These are phyloP conservation scores for Aspergillus sojae DNA, from an alignment of 2,329 filamentous ascomycete species.

Conservation along the genomic window DNA sequence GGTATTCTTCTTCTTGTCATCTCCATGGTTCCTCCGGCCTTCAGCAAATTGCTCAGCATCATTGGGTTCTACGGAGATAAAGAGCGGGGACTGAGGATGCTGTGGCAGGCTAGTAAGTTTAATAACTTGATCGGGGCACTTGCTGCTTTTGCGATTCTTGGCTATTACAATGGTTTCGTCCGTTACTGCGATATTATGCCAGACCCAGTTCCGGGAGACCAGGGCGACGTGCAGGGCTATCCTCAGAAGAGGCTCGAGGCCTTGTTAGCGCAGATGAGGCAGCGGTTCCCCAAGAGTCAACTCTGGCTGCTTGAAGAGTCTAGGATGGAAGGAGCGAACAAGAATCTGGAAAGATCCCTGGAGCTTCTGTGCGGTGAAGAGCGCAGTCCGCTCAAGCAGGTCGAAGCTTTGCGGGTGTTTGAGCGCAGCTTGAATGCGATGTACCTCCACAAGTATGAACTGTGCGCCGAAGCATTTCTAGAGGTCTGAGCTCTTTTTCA, in stretches of 20 bases:
- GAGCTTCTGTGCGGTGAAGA: slow-evolving; percentile 62
- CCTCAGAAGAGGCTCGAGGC: slow-evolving; percentile 68
- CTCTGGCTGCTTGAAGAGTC: slow-evolving; percentile 91
- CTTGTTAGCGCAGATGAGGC: slow-evolving; percentile 73
- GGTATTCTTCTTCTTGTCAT: slow-evolving; percentile 83
- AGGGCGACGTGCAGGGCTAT: slow-evolving; percentile 68
- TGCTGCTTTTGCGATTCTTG: slow-evolving; percentile 76
- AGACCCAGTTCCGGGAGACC: slow-evolving; percentile 42
- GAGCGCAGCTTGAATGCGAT: slow-evolving; percentile 78
- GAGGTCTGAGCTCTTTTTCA: slow-evolving; percentile 43
- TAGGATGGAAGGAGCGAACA: slow-evolving; percentile 69
- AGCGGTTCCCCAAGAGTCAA: slow-evolving; percentile 76
- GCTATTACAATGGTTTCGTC: slow-evolving; percentile 85
- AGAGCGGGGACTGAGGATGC: slow-evolving; percentile 76
- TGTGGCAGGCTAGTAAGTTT: slow-evolving; percentile 88
- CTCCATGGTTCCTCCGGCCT: slow-evolving; percentile 90
- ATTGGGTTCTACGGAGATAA: slow-evolving; percentile 91
- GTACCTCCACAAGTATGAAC: slow-evolving; percentile 75
- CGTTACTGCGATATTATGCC: slow-evolving; percentile 87
- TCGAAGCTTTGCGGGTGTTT: slow-evolving; percentile 82
- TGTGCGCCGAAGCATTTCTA: slow-evolving; percentile 74
- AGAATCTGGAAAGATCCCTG: slow-evolving; percentile 68
- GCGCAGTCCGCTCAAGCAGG: slow-evolving; percentile 79
- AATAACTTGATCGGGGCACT: slow-evolving; percentile 91
- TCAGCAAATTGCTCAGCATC: slow-evolving; percentile 81